Conservation (phyloP, 225 moss, liverwort and hornwort species). For the Pleurozium schreberi region DNA sequence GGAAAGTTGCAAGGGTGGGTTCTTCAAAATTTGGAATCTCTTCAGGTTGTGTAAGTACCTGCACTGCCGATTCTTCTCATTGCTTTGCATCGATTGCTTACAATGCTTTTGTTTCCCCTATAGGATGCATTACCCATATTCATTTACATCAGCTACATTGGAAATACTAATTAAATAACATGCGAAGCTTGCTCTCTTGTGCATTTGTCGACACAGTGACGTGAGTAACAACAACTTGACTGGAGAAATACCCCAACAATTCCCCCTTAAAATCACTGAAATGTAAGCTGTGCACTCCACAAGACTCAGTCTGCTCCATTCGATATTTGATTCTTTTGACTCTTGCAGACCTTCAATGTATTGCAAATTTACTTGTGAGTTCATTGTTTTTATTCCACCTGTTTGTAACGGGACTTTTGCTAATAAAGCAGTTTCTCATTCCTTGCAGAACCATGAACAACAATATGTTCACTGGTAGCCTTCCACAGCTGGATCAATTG, state of each 20-base stretch:
- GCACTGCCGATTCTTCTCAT: background rate
- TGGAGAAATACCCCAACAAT: conserved; percentile 17
- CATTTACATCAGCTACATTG: background rate
- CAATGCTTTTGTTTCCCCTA: background rate
- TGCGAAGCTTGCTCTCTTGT: background rate
- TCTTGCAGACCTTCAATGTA: no score
- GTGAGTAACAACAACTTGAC: conserved; percentile 39
- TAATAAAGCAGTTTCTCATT: background rate
- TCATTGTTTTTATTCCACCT: background rate
- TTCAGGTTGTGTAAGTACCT: conserved; percentile 23
- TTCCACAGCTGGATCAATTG: conserved; percentile 23
- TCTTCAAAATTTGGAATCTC: conserved; percentile 17
- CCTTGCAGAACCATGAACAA: conserved; percentile 19
- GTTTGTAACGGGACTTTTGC: background rate
- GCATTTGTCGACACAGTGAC: conserved; percentile 9
- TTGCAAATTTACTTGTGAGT: no score
- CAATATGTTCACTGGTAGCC: conserved; percentile 20
- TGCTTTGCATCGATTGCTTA: background rate
- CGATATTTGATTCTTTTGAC: background rate
- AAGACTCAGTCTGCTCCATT: background rate
- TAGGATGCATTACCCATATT: background rate
- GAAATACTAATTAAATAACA: background rate
- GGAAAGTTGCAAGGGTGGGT: conserved; percentile 24
- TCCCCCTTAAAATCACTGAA: conserved; percentile 15
- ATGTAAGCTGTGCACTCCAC: conserved; percentile 8